Conservation (phyloP, 306 rosid species). For the Dryas alaskensis region DNA sequence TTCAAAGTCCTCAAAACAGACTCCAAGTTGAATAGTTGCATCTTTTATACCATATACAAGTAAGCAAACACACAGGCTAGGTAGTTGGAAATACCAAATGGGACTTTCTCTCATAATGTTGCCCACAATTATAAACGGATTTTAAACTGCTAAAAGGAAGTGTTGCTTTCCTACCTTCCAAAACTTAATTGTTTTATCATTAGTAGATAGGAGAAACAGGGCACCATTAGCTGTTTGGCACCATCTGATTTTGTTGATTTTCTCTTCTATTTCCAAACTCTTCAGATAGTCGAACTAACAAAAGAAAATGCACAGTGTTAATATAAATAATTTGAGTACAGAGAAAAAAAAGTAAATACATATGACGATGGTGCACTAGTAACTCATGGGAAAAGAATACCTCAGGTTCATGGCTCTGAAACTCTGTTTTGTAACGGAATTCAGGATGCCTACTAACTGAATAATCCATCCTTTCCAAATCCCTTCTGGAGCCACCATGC, state of each 20-base stretch:
- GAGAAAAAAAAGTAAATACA: conserved; percentile 7
- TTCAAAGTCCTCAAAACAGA: conserved; percentile 2
- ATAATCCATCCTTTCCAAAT: conserved; percentile 78
- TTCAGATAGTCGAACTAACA: conserved; percentile 96
- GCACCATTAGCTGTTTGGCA: conserved; percentile 97
- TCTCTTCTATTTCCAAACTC: conserved; percentile 99
- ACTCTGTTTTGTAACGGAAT: conserved; percentile 98
- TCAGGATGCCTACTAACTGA: conserved; percentile 85
- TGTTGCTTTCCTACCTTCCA: conserved; percentile 75
- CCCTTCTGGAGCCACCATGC: conserved; percentile 83
- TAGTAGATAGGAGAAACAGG: conserved; percentile 86
- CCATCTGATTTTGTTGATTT: conserved; percentile 99
- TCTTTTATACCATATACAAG: not conserved
- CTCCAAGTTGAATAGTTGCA: not conserved
- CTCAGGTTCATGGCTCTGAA: conserved; percentile 99
- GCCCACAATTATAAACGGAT: not conserved
- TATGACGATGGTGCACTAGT: conserved; percentile 3
- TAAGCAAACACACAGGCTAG: not conserved
- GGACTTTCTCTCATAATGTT: not conserved
- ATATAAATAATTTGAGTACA: conserved; percentile 19
- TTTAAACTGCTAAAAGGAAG: not conserved
- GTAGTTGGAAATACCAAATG: not conserved
- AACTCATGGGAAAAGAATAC: conserved; percentile 30
- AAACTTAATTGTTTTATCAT: conserved; percentile 91
- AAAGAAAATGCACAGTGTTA: conserved; percentile 18